Base-by-base conservation (phyloP, 2,329 filamentous ascomycete species). In the Sclerotinia trifoliorum region DNA sequence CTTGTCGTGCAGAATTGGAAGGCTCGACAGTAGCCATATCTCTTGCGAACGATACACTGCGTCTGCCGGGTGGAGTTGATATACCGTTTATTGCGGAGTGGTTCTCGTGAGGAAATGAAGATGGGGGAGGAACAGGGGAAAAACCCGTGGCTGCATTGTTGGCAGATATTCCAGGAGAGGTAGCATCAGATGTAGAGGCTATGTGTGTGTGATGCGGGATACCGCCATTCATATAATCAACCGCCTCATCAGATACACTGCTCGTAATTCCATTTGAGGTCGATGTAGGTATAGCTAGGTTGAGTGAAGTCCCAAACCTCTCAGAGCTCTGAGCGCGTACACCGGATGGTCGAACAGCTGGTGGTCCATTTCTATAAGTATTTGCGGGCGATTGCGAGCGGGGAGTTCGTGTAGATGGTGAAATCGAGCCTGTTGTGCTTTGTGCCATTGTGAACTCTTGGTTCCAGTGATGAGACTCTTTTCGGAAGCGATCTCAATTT, bases 41-140 rank as follows among this genome's bases (percentile, higher is more conserved):
- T 39, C 86, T 84, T 2, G 85, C 87, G 76, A 96, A 95, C 73
- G 95, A 92, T 4, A 96, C 91, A 76, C 90, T 94, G 67, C 86
- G 85, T 63, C 87, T 82, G 26, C 83, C 74, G 5, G 76, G 74
- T 10, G 76, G 76, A 32, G 76, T 77, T 35, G 72, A 71, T 57
- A 74, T 74, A 32, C 76, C 76, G 24, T 73, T 65, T 11, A 44
- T 65, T 39, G 63, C 26, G n/a, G 71, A 55, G n/a, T 63, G 49
- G n/a, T 52, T 63, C 29, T 67, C 57, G 21, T 62, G 57, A 17
- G 57, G 57, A 15, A 67, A 58, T n/a, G 39, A 55, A 39, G 55
- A 35, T 72, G 72, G n/a, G 24, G 63, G 19, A 69, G 63, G 51
- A 70, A 74, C 48, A 68, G 70, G 24, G 5, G 60, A 62, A 39